Evolutionary conservation across 108 stramenopile genomes (phyloP).

Genomic region (Seminavis robusta): DNA sequence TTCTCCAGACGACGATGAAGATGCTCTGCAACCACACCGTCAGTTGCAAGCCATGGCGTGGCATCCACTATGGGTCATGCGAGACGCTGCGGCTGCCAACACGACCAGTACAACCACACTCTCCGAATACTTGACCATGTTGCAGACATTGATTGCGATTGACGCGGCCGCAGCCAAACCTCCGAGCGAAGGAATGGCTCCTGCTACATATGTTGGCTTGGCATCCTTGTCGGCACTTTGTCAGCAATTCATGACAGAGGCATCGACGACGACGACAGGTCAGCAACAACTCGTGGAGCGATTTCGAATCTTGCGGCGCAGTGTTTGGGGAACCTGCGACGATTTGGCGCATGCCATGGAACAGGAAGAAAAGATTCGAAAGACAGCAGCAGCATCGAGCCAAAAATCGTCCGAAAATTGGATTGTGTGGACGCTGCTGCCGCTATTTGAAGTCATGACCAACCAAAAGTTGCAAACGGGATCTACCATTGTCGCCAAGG

Average conservation of each 20-base stretch:
- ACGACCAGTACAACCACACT: background rate
- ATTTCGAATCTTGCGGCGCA: too few relatives aligned
- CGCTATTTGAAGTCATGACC: too few relatives aligned
- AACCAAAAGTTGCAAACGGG: too few relatives aligned
- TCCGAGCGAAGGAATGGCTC: background rate
- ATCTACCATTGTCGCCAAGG: too few relatives aligned
- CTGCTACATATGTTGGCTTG: slow-evolving; percentile 16
- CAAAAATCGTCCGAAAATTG: too few relatives aligned
- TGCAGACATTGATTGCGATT: slow-evolving; percentile 13
- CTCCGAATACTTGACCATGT: slow-evolving; percentile 2
- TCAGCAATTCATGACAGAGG: background rate
- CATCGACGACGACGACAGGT: too few relatives aligned
- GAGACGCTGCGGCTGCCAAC: slow-evolving; percentile 5
- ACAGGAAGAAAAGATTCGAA: too few relatives aligned
- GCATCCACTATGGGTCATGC: slow-evolving; percentile 9
- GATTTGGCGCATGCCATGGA: too few relatives aligned
- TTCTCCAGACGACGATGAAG: slow-evolving; percentile 2
- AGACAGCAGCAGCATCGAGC: too few relatives aligned
- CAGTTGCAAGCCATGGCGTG: slow-evolving; percentile 10
- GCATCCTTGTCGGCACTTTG: slow-evolving; percentile 13
- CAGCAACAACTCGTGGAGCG: too few relatives aligned
- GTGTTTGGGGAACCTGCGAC: too few relatives aligned
- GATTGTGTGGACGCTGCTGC: too few relatives aligned
- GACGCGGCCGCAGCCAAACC: background rate
- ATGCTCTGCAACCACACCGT: background rate